Evolutionary conservation across 2,329 filamentous ascomycete species (phyloP), one percentile per base, ranked within the genome.

Genomic region (Claviceps sp.): DNA sequence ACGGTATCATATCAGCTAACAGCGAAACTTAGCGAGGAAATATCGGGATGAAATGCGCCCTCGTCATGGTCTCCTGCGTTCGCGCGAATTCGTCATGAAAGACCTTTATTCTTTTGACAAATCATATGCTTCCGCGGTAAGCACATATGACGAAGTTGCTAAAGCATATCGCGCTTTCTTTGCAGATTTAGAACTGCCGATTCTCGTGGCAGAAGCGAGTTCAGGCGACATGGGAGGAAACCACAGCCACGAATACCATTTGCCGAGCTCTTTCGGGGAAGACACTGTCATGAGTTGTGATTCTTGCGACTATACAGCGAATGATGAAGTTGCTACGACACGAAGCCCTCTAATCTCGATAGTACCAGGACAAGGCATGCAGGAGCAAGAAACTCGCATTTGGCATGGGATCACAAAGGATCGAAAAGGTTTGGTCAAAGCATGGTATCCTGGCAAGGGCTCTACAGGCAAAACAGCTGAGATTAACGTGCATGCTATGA

Each of bases 211-310:
- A 1, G 82, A 88, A 59, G 93, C 93, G 6, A 90, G 90, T 64
- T 96, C 91, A 1, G 93, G 93, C n/a, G 87, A 88, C 57, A 98
- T 98, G 79, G 93, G 93, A 36, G 93, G 93, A 13, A 85, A 83
- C 57, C 69, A 95, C 39, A 97, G 90, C 65, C 93, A 98, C 64
- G 93, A 98, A 62, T 98, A 94, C 63, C 93, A 96, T 63, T 83
- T 95, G 49, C 77, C 85, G 1, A 88, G 83, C 34, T 63, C 77
- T 0, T 82, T 85, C 48, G 93, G 93, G 7, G 93, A 97, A 64
- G 93, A 98, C 61, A 83, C 80, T 1, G 76, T 98, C 39, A 79
- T 94, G 55, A 83, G 74, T 55, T 98, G 93, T 65, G 70, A 70
- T 22, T 69, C 66, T 11, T 98, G 93, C 64, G 74, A 77, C 37